These are phyloP conservation scores for Ramularia endophylla DNA, from an alignment of 2,329 filamentous ascomycete species.

Conservation along the genomic window DNA sequence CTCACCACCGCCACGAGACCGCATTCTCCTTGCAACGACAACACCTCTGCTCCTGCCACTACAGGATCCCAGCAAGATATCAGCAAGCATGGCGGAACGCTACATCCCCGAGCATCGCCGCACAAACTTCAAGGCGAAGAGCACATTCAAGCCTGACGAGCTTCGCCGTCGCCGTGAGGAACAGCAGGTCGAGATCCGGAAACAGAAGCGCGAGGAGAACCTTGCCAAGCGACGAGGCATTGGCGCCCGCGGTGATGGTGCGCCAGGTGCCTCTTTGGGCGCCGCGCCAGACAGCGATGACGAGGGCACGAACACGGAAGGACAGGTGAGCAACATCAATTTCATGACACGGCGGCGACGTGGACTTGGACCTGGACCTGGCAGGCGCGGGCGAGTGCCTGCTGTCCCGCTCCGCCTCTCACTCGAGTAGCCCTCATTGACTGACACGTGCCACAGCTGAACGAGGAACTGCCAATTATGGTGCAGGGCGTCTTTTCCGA, in stretches of 20 bases:
- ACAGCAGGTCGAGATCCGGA: constrained; percentile 98
- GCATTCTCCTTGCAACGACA: not conserved
- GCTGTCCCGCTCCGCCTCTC: too few species aligned
- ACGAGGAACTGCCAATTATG: constrained; percentile 98
- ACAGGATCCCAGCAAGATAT: constrained; percentile 18
- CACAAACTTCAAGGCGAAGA: constrained; percentile 99
- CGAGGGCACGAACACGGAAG: constrained; percentile 90
- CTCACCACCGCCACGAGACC: constrained; percentile 1
- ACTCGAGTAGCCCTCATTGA: too few species aligned
- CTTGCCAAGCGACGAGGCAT: constrained; percentile 97
- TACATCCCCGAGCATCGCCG: constrained; percentile 99
- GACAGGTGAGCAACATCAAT: constrained; percentile 70
- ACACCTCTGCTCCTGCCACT: constrained; percentile 7
- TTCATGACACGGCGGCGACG: too few species aligned
- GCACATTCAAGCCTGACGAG: constrained; percentile 98
- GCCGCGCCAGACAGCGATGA: constrained; percentile 95
- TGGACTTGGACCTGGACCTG: too few species aligned
- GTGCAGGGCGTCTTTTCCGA: constrained; percentile 97
- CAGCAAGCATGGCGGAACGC: constrained; percentile 80
- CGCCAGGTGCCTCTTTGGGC: constrained; percentile 74
- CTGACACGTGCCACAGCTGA: constrained; percentile 57
- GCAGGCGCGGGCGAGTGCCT: too few species aligned
- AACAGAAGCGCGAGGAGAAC: constrained; percentile 98
- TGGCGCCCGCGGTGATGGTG: constrained; percentile 61
- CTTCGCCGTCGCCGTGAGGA: constrained; percentile 96